A percentile compares a stretch with the other conserved stretches of the same genome.
Evolutionary conservation across 495 filamentous ascomycete species (phyloP).

Genomic region (Aspergillus funiculosus): DNA sequence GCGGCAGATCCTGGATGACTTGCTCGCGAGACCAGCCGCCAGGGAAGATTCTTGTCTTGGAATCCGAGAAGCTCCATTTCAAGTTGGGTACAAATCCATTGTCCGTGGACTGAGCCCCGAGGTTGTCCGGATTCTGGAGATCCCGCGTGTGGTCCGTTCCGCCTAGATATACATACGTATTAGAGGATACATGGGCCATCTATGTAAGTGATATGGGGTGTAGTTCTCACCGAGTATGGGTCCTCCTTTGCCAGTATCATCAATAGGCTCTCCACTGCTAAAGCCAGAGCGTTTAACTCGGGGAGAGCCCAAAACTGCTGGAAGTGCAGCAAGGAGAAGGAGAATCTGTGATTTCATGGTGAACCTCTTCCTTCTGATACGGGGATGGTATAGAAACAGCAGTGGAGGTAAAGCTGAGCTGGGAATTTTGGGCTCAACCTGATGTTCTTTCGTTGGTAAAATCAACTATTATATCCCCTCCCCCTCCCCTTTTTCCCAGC

Average conservation of each 20-base stretch:
- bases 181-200: background rate
- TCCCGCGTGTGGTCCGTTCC: slow-evolving; percentile 39
- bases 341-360: slow-evolving; percentile 21
- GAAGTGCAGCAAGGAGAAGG: slow-evolving; percentile 13
- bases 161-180: slow-evolving; percentile 18
- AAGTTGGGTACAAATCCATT: slow-evolving; percentile 54
- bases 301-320: slow-evolving; percentile 23
- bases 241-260: slow-evolving; percentile 43
- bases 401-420: too few relatives aligned
- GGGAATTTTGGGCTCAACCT: too few relatives aligned
- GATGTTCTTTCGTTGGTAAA: too few relatives aligned
- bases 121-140: slow-evolving; percentile 54
- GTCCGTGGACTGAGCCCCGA: slow-evolving; percentile 53
- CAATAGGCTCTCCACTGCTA: slow-evolving; percentile 46
- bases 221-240: slow-evolving; percentile 46
- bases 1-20: slow-evolving; percentile 53
- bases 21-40: slow-evolving; percentile 63
- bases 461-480: background rate
- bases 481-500: background rate
- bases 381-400: background rate
- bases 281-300: slow-evolving; percentile 33
- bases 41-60: slow-evolving; percentile 51
- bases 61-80: slow-evolving; percentile 62
- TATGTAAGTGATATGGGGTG: background rate
- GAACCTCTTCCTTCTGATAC: background rate